A percentile compares a stretch with the other conserved stretches of the same genome.
phyloP scores from a whole-genome alignment of 129 eudicot genomes.

The Artemisia argyi region DNA sequence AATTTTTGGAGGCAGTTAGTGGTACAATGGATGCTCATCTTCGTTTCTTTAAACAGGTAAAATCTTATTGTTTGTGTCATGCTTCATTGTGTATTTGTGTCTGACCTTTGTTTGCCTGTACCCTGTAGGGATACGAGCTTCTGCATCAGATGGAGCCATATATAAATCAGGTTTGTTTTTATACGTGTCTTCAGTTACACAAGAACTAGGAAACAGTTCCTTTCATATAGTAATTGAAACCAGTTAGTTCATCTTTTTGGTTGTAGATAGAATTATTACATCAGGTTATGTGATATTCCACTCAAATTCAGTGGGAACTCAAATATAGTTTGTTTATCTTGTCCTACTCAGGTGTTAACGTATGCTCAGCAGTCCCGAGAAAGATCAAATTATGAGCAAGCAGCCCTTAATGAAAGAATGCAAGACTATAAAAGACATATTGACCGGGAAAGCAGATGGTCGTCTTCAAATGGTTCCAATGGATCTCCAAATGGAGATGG shows the following conservation, averaged over 20 bases:
- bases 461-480: no score
- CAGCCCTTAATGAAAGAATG: constrained; percentile 89
- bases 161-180: constrained; percentile 71
- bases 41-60: constrained; percentile 94
- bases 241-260: no score
- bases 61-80: constrained; percentile 1
- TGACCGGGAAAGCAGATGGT: no score
- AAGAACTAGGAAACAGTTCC: not conserved
- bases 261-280: no score
- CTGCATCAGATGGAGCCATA: constrained; percentile 99
- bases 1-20: constrained; percentile 92
- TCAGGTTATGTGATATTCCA: no score
- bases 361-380: constrained; percentile 93
- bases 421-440: constrained; percentile 91
- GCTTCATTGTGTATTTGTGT: constrained; percentile 10
- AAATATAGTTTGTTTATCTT: not conserved
- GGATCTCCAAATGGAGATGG: no score
- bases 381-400: constrained; percentile 89
- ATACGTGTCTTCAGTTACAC: constrained; percentile 14
- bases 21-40: constrained; percentile 99
- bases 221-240: not conserved
- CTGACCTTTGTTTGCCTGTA: constrained; percentile 29
- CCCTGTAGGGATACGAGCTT: constrained; percentile 84
- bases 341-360: constrained; percentile 61
- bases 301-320: not conserved